Base-by-base conservation (phyloP, 176 grass and related monocot genomes). In the Carex littledalei region DNA sequence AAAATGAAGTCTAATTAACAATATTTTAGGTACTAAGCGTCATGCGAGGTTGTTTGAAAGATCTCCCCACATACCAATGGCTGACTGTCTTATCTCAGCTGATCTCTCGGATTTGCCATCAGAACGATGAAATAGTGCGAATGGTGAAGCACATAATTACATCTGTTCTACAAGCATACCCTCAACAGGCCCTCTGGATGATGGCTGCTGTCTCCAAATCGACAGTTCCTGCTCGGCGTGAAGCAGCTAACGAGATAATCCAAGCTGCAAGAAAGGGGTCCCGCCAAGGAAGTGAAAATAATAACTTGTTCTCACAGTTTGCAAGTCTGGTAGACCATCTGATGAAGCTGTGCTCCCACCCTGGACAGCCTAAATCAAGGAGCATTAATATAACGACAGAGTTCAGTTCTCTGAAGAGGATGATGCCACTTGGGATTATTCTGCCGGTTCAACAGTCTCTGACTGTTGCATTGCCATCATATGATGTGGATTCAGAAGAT, bases 121-220 rank as follows among this genome's bases (percentile, higher is more conserved):
- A 92, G 67, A 98, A 94, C 81, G 72, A 53, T 76, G 90, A 92
- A 79, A 88, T 92, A 65, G 91, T 98, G 53, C 88, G 73, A 84
- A 77, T 92, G 49, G 91, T 98, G 64, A 95, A 90, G 87, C 80
- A 26, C 59, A 95, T 95, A 63, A 85, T 98, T 80, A 95, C 66
- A 24, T 88, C 85, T 60, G 82, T 98, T 89, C 85, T 98, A 85
- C 91, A 86, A 72, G 90, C 89, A 63, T 98, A 95, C 71, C 93
- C 96, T 86, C 96, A 98, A 73, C 96, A 98, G 80, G 93, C 88
- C 80, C 93, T 95, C 64, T 98, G 96, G 96, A 98, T 95, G 96
- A 98, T 98, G 96, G 96, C 96, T 74, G 96, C 93, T 24, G 96
- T 95, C 22, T 98, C 93, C 50, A 98, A 98, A 69, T 98, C 96